These are phyloP conservation scores for Phytopythium kandeliae DNA, from an alignment of 352 stramenopile genomes.

Conservation along the genomic window DNA sequence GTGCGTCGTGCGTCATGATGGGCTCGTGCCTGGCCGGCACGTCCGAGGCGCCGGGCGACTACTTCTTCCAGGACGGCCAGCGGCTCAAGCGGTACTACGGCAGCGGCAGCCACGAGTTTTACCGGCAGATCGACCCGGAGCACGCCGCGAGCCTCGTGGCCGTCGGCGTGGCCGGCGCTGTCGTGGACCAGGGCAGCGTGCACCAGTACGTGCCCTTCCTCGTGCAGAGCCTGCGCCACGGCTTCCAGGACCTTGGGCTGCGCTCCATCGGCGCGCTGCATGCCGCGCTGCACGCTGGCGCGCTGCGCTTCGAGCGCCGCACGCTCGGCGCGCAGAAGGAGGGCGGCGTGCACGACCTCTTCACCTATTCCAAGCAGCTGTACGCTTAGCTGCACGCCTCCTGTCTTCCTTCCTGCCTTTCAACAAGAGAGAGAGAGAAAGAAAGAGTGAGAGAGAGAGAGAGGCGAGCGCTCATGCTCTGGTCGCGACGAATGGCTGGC, in stretches of 20 bases:
- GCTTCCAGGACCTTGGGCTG: conserved; percentile 96
- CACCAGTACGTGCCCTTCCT: conserved; percentile 98
- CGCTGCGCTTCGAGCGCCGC: conserved; percentile 94
- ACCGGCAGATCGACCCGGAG: conserved; percentile 40
- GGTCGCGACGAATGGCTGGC: too few species aligned
- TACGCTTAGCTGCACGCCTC: conserved; percentile 29
- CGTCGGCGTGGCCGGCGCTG: conserved; percentile 95
- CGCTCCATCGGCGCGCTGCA: conserved; percentile 85
- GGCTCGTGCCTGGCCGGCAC: conserved; percentile 97
- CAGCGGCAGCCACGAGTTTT: conserved; percentile 95
- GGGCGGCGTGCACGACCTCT: conserved; percentile 95
- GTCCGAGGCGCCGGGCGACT: conserved; percentile 97
- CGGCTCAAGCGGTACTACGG: conserved; percentile 98
- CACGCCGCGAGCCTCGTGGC: conserved; percentile 94
- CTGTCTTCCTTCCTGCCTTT: background rate
- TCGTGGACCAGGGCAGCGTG: conserved; percentile 98
- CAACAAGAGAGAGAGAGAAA: too few species aligned
- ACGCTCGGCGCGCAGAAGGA: conserved; percentile 97
- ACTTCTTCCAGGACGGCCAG: conserved; percentile 99
- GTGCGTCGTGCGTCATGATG: conserved; percentile 98
- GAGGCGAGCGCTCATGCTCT: too few species aligned
- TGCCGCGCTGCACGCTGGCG: conserved; percentile 52
- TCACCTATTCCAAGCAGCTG: conserved; percentile 92
- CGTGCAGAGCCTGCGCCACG: conserved; percentile 95
- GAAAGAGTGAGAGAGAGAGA: too few species aligned